phyloP scores from a whole-genome alignment of 2,329 filamentous ascomycete species.

The Diplodia sapinea region DNA sequence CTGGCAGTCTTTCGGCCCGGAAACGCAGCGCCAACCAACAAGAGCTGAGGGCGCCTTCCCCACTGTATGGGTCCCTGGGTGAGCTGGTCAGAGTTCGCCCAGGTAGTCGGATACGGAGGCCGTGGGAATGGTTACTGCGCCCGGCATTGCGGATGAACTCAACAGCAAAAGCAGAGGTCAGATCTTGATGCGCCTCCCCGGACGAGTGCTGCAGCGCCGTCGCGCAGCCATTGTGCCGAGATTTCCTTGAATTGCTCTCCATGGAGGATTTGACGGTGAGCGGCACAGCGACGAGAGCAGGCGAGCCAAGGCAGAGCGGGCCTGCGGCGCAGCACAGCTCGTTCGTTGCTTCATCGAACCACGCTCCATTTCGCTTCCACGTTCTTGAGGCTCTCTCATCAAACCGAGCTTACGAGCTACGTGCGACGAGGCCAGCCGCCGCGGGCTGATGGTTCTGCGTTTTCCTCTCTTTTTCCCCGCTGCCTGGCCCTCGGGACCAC shows the following conservation, averaged over 20 bases:
- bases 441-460: not conserved
- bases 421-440: not conserved
- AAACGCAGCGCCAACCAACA: conserved; percentile 25
- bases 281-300: conserved; percentile 11
- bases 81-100: conserved; percentile 29
- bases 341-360: conserved; percentile 1
- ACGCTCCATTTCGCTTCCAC: conserved; percentile 22
- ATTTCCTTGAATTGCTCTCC: not conserved
- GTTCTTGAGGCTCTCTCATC: conserved; percentile 15
- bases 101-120: conserved; percentile 25
- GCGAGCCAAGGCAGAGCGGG: conserved; percentile 17
- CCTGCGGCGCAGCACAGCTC: conserved; percentile 16
- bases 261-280: conserved; percentile 1
- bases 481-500: conserved; percentile 36
- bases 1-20: conserved; percentile 26
- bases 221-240: not conserved
- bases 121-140: conserved; percentile 25
- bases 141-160: conserved; percentile 19
- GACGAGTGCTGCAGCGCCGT: not conserved
- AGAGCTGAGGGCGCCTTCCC: conserved; percentile 25
- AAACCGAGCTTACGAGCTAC: conserved; percentile 1
- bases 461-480: conserved; percentile 12
- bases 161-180: conserved; percentile 14
- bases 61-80: conserved; percentile 25
- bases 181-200: conserved; percentile 5